Conservation (phyloP, 192 early-diverging fungal genomes). For the Mortierella hygrophila region DNA sequence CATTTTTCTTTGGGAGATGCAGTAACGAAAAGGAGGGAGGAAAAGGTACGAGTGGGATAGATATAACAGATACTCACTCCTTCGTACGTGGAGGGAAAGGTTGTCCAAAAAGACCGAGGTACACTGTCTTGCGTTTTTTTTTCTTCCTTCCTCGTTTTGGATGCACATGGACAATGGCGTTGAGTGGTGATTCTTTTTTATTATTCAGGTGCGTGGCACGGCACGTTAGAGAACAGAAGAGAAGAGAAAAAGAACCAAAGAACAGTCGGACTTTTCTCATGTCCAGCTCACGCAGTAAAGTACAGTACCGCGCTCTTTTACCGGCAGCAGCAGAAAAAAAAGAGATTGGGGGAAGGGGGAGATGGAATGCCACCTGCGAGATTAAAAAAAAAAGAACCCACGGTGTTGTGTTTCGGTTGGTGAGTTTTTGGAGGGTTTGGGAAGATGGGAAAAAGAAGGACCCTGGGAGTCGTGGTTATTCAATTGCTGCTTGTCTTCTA, state of each 20-base stretch:
- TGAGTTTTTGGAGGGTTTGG: background rate
- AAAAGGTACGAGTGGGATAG: background rate
- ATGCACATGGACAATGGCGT: background rate
- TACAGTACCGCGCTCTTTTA: background rate
- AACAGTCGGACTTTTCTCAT: background rate
- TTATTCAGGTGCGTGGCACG: background rate
- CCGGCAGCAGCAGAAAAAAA: background rate
- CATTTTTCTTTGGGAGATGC: background rate
- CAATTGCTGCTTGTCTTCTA: background rate
- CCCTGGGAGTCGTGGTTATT: background rate
- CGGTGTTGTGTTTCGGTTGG: background rate
- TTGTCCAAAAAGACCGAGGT: background rate
- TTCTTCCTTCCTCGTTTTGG: background rate
- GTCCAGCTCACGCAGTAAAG: background rate
- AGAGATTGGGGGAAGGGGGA: background rate
- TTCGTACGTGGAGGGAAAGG: background rate
- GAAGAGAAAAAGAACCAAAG: background rate
- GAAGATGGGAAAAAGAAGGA: background rate
- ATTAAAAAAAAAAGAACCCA: background rate
- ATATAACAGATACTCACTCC: background rate
- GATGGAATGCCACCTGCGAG: background rate
- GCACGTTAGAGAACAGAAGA: background rate
- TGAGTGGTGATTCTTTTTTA: background rate
- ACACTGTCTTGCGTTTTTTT: background rate
- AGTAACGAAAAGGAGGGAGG: background rate